These are phyloP conservation scores for Erodium chrysanthum DNA, from an alignment of 441 rosid species.

Conservation along the genomic window DNA sequence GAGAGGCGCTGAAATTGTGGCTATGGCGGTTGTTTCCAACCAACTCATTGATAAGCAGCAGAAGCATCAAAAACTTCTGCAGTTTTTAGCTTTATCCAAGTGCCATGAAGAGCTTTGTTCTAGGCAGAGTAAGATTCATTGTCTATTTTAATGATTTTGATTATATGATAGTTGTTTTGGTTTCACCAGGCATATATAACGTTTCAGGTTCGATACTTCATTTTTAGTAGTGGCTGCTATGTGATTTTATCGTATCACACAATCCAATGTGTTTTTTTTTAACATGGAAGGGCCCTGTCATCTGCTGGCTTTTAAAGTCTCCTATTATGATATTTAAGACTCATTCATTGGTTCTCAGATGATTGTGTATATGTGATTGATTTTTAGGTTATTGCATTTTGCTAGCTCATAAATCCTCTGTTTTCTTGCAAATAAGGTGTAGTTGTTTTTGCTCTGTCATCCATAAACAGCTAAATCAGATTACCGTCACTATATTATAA, in stretches of 20 bases:
- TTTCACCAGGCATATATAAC: neutral
- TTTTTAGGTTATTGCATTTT: neutral
- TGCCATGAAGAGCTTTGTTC: slow-evolving; percentile 89
- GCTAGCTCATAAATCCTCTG: neutral
- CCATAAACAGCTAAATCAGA: too few relatives aligned
- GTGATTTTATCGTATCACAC: neutral
- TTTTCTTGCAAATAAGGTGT: neutral
- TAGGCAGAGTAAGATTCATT: slow-evolving; percentile 51
- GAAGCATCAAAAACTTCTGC: slow-evolving; percentile 75
- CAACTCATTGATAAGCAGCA: slow-evolving; percentile 84
- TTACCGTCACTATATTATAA: neutral
- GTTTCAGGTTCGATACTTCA: neutral
- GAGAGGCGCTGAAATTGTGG: slow-evolving; percentile 89
- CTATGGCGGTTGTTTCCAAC: slow-evolving; percentile 55
- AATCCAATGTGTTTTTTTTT: neutral
- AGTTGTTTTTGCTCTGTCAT: too few relatives aligned
- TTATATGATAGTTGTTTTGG: neutral
- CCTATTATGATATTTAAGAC: neutral
- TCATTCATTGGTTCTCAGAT: too few relatives aligned
- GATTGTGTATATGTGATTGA: neutral
- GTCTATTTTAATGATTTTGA: slow-evolving; percentile 16
- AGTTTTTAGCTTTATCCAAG: slow-evolving; percentile 93
- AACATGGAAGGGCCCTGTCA: neutral
- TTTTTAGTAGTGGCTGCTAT: neutral
- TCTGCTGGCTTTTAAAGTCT: slow-evolving; percentile 13